Percentiles rank a stretch among this genome's conserved stretches.
Conservation (phyloP, 176 grass and related monocot genomes). For the Aegilops bicornis region DNA sequence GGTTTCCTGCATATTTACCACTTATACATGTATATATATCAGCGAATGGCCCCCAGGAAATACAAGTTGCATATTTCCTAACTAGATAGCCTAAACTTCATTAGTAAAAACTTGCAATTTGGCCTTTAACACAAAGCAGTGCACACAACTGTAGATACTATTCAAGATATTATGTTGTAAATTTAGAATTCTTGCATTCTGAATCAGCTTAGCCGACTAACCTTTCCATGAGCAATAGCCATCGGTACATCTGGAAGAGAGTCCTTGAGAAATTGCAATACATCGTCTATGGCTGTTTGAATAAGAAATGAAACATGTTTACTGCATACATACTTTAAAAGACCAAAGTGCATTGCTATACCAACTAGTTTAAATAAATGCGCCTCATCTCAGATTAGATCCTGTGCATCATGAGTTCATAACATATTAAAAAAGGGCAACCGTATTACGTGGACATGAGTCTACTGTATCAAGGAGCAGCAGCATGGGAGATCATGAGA, state of each 20-base stretch:
- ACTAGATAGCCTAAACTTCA: constrained; percentile 23
- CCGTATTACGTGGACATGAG: background rate
- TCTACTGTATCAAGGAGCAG: constrained; percentile 14
- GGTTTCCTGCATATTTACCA: too few relatives aligned
- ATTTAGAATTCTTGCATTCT: constrained; percentile 8
- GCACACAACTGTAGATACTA: constrained; percentile 2
- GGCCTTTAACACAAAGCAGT: background rate
- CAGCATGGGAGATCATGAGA: constrained; percentile 2
- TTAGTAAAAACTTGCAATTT: constrained; percentile 3
- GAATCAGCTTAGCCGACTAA: constrained; percentile 40
- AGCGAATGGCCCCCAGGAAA: too few relatives aligned
- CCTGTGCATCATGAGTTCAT: background rate
- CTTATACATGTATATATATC: too few relatives aligned
- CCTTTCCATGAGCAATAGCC: constrained; percentile 90
- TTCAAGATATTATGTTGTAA: constrained; percentile 19
- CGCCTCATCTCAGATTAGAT: background rate
- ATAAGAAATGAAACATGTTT: constrained; percentile 41
- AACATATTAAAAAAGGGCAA: background rate
- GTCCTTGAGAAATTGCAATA: constrained; percentile 64
- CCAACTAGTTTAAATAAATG: constrained; percentile 1
- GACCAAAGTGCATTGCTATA: constrained; percentile 3
- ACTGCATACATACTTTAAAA: constrained; percentile 13
- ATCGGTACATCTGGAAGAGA: constrained; percentile 65
- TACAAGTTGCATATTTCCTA: background rate
- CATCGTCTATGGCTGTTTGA: constrained; percentile 79